Conservation (phyloP, 805 yeast genomes). For the Yarrowia sp. region DNA sequence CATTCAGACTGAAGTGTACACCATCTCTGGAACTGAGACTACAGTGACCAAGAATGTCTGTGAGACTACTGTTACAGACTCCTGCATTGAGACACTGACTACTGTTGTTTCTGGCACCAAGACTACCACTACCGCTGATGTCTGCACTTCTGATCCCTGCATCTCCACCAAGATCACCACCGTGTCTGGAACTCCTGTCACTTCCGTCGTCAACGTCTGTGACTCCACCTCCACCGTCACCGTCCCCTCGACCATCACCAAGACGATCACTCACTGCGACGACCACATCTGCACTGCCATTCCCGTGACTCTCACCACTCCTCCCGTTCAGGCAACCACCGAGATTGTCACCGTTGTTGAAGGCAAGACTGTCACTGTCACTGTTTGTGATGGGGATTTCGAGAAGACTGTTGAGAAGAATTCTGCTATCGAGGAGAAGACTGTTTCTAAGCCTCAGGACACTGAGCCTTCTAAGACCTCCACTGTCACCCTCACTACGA, state of each 20-base stretch:
- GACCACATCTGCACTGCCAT: background rate
- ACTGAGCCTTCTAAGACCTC: too few species aligned
- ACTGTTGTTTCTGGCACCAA: background rate
- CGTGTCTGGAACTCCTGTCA: too few species aligned
- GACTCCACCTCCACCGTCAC: background rate
- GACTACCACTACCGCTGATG: background rate
- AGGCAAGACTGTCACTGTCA: background rate
- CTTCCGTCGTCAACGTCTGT: too few species aligned
- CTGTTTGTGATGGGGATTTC: background rate
- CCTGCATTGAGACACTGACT: background rate
- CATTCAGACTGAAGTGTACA: background rate
- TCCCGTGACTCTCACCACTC: background rate
- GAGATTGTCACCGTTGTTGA: background rate
- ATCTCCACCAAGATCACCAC: too few species aligned
- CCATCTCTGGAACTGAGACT: background rate
- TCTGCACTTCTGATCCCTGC: background rate
- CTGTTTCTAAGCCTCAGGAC: too few species aligned
- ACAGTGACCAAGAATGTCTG: background rate
- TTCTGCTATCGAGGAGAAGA: too few species aligned
- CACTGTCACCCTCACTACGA: background rate
- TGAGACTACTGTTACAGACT: background rate
- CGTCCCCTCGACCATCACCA: background rate
- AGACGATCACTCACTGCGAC: background rate
- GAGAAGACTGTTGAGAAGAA: too few species aligned
- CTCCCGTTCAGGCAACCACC: background rate